phyloP scores from a whole-genome alignment of 2,329 filamentous ascomycete genomes.

The Cytospora piceae region DNA sequence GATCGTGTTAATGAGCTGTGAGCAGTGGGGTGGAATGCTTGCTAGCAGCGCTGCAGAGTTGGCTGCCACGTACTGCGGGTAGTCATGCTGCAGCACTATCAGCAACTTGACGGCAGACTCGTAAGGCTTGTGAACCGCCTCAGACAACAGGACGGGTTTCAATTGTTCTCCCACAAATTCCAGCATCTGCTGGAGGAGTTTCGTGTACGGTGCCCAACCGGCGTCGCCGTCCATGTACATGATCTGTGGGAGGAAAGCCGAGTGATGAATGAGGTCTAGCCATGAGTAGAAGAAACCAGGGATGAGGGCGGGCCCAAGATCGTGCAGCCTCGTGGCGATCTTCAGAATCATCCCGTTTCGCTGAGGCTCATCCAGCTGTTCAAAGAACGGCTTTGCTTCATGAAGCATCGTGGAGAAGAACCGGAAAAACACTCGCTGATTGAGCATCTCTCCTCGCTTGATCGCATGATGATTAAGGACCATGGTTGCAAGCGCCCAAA shows the following conservation, averaged over 20 bases:
- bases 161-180: constrained; percentile 78
- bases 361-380: constrained; percentile 63
- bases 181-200: constrained; percentile 73
- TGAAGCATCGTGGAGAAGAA: constrained; percentile 83
- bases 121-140: constrained; percentile 80
- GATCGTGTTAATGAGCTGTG: constrained; percentile 86
- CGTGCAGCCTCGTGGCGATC: constrained; percentile 71
- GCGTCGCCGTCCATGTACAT: constrained; percentile 67
- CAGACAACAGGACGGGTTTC: constrained; percentile 70
- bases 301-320: constrained; percentile 75
- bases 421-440: constrained; percentile 88
- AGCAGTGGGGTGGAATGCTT: constrained; percentile 79
- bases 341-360: constrained; percentile 71
- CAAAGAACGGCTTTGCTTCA: constrained; percentile 65
- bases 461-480: constrained; percentile 85
- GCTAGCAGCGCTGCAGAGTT: constrained; percentile 83
- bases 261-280: constrained; percentile 81
- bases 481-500: constrained; percentile 76
- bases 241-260: constrained; percentile 80
- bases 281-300: constrained; percentile 86
- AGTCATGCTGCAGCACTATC: constrained; percentile 88
- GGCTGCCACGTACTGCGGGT: constrained; percentile 87
- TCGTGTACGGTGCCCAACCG: constrained; percentile 78
- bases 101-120: constrained; percentile 81
- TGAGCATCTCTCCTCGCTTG: constrained; percentile 79